Conservation (phyloP, 225 moss, liverwort and hornwort species). For the Antitrichia curtipendula region DNA sequence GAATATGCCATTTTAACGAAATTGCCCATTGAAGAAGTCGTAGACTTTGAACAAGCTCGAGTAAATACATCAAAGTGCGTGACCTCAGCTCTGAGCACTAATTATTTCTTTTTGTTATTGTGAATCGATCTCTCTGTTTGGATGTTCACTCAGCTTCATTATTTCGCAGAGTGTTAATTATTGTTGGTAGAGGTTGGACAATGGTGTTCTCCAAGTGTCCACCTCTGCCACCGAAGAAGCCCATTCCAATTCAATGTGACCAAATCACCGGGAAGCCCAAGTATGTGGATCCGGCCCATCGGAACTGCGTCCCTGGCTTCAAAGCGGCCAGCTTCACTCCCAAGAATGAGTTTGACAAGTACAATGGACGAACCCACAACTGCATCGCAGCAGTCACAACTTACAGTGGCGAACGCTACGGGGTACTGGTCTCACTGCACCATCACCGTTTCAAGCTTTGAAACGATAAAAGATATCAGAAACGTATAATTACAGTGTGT, state of each 20-base stretch:
- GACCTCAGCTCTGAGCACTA: too few species aligned
- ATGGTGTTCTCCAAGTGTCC: not conserved
- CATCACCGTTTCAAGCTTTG: not conserved
- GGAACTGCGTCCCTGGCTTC: constrained; percentile 2
- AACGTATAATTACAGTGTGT: not conserved
- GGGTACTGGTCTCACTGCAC: not conserved
- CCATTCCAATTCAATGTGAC: constrained; percentile 1
- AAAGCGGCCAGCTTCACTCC: constrained; percentile 14
- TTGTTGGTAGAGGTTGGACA: not conserved
- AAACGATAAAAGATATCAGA: not conserved
- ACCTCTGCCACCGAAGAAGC: not conserved
- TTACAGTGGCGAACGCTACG: not conserved
- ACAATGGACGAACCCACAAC: constrained; percentile 24
- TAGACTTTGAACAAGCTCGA: too few species aligned
- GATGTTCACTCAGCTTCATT: too few species aligned
- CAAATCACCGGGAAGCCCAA: not conserved
- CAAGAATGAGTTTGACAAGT: constrained; percentile 2
- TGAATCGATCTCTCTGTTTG: too few species aligned
- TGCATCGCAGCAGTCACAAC: not conserved
- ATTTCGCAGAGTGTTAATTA: too few species aligned
- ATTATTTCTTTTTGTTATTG: too few species aligned
- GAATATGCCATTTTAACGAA: too few species aligned
- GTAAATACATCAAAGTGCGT: too few species aligned
- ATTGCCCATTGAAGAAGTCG: too few species aligned
- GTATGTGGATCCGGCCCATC: constrained; percentile 19